Conservation (phyloP, 305 asterid species). For the Fraxinus velutina region DNA sequence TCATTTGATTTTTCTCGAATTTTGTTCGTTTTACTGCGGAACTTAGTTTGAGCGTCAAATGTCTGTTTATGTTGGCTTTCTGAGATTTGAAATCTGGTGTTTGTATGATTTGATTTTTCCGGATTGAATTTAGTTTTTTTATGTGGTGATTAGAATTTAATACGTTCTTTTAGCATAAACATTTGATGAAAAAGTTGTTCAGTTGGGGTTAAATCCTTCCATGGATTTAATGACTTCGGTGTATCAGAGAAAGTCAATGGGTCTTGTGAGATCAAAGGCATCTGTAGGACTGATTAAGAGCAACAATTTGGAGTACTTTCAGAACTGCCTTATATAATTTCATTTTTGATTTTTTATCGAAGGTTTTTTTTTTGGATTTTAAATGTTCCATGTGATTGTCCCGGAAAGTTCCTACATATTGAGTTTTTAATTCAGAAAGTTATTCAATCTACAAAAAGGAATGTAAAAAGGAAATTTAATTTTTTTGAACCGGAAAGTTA, state of each 20-base stretch:
- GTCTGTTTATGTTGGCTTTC: background rate
- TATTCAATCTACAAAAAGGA: conserved; percentile 19
- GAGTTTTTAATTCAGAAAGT: conserved; percentile 1
- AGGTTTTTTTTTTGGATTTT: background rate
- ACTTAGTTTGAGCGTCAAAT: background rate
- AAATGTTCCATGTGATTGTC: background rate
- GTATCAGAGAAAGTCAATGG: background rate
- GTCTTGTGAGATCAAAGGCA: background rate
- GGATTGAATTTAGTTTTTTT: background rate
- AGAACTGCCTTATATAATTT: conserved; percentile 10
- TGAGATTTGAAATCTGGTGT: conserved; percentile 34
- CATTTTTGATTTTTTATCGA: background rate
- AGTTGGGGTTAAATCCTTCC: background rate
- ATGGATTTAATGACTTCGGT: background rate
- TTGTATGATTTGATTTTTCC: conserved; percentile 4
- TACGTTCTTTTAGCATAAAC: background rate
- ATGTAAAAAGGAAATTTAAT: conserved; percentile 1
- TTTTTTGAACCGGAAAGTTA: background rate
- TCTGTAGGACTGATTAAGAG: background rate
- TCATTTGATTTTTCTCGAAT: background rate
- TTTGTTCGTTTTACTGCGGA: conserved; percentile 5
- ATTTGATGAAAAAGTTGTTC: background rate
- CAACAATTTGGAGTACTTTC: background rate
- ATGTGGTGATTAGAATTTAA: background rate
- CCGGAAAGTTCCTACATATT: background rate